phyloP scores from a whole-genome alignment of 2,329 filamentous ascomycete genomes.

The Colletotrichum lini region DNA sequence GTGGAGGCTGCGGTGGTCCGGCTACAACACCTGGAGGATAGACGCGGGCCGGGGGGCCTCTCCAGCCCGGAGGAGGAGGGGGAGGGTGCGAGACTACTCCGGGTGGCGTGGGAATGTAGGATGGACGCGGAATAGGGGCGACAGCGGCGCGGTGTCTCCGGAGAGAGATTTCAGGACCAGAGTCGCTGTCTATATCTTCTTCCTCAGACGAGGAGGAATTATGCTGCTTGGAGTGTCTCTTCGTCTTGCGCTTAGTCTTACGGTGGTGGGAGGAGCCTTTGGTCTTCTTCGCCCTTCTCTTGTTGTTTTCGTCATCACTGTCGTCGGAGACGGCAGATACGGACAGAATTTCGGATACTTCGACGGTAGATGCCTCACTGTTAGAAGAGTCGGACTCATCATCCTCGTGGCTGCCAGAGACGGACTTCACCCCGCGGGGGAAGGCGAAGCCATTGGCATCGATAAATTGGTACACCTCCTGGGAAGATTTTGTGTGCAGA shows the following conservation, averaged over 20 bases:
- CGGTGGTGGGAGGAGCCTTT: constrained; percentile 12
- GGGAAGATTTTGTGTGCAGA: constrained; percentile 57
- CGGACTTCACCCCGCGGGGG: constrained; percentile 35
- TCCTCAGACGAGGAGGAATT: constrained; percentile 9
- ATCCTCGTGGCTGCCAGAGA: neutral
- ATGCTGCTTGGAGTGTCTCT: constrained; percentile 9
- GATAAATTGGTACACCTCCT: constrained; percentile 50
- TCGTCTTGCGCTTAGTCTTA: constrained; percentile 32
- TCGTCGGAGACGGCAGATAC: constrained; percentile 27
- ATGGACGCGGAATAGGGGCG: constrained; percentile 10
- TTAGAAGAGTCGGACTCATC: constrained; percentile 31
- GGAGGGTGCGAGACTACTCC: constrained; percentile 26
- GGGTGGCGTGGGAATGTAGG: constrained; percentile 45
- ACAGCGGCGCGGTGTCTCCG: constrained; percentile 42
- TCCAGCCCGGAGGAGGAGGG: constrained; percentile 31
- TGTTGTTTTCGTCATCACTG: constrained; percentile 20
- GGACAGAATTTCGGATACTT: constrained; percentile 30
- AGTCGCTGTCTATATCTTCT: constrained; percentile 17
- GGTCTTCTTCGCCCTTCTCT: constrained; percentile 17
- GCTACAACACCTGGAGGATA: constrained; percentile 38
- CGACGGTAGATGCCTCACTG: constrained; percentile 34
- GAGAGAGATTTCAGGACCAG: constrained; percentile 44
- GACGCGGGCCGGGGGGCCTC: constrained; percentile 26
- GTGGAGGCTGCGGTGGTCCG: constrained; percentile 17
- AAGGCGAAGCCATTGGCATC: constrained; percentile 52